These are phyloP conservation scores for Pseudopyrenochaeta lycopersici DNA, from an alignment of 2,329 filamentous ascomycete genomes.

Conservation along the genomic window DNA sequence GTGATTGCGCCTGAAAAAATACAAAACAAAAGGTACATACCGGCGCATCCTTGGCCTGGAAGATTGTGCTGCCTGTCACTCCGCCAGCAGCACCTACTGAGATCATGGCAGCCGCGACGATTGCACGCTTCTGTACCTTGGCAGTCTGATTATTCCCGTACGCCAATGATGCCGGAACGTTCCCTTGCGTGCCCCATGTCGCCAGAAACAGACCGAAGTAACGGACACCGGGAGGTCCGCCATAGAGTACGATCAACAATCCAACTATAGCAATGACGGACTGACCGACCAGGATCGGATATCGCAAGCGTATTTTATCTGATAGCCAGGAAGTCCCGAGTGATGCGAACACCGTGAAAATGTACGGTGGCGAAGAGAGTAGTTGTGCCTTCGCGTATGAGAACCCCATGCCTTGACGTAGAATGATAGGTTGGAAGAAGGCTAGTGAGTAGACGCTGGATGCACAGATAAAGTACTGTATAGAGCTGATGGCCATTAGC, in stretches of 20 bases:
- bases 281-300: conserved; percentile 30
- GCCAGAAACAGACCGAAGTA: conserved; percentile 38
- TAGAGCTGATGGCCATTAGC: conserved; percentile 14
- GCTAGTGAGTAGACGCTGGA: conserved; percentile 36
- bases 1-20: background rate
- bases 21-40: conserved; percentile 12
- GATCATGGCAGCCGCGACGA: conserved; percentile 43
- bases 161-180: conserved; percentile 28
- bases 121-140: conserved; percentile 37
- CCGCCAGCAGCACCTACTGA: conserved; percentile 35
- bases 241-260: conserved; percentile 31
- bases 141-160: conserved; percentile 45
- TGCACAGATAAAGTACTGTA: conserved; percentile 42
- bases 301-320: conserved; percentile 31
- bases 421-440: conserved; percentile 36
- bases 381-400: conserved; percentile 31
- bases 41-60: conserved; percentile 34
- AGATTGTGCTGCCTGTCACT: conserved; percentile 37
- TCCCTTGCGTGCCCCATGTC: conserved; percentile 28
- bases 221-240: conserved; percentile 26
- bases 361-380: conserved; percentile 32
- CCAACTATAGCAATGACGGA: conserved; percentile 29
- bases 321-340: conserved; percentile 29
- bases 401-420: conserved; percentile 37
- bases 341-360: conserved; percentile 31